A percentile compares a stretch with the other conserved stretches of the same genome.
phyloP scores from a whole-genome alignment of 192 early-diverging fungal species.

The Podila verticillata region DNA sequence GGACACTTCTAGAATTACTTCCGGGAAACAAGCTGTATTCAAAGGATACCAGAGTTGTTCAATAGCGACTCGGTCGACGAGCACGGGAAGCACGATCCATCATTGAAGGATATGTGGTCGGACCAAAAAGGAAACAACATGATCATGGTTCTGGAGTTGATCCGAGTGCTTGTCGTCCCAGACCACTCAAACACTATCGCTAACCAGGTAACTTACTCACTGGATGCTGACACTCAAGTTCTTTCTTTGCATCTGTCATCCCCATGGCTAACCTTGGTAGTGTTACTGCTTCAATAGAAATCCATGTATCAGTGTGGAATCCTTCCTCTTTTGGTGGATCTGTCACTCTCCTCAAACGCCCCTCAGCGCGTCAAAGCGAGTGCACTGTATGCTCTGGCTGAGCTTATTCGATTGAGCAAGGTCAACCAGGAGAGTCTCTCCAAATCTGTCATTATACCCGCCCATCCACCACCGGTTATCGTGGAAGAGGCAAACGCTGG shows the following conservation, averaged over 20 bases:
- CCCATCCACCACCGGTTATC: conserved; percentile 47
- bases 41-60: conserved; percentile 85
- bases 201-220: conserved; percentile 74
- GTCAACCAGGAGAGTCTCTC: conserved; percentile 83
- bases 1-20: conserved; percentile 80
- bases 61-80: conserved; percentile 55
- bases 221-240: neutral
- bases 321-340: conserved; percentile 80
- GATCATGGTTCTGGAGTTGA: conserved; percentile 86
- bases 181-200: conserved; percentile 86
- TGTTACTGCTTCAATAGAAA: conserved; percentile 51
- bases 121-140: conserved; percentile 91
- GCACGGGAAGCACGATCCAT: conserved; percentile 42
- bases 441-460: conserved; percentile 72
- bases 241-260: neutral
- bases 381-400: conserved; percentile 88
- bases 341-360: conserved; percentile 78
- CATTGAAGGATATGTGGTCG: conserved; percentile 69
- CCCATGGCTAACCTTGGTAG: neutral
- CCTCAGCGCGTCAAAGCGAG: conserved; percentile 82
- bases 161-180: conserved; percentile 89
- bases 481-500: neutral
- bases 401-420: conserved; percentile 79
- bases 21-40: conserved; percentile 94
- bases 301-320: conserved; percentile 88